phyloP scores from a whole-genome alignment of 371 early-diverging fungal species.

The Blakeslea trispora region DNA sequence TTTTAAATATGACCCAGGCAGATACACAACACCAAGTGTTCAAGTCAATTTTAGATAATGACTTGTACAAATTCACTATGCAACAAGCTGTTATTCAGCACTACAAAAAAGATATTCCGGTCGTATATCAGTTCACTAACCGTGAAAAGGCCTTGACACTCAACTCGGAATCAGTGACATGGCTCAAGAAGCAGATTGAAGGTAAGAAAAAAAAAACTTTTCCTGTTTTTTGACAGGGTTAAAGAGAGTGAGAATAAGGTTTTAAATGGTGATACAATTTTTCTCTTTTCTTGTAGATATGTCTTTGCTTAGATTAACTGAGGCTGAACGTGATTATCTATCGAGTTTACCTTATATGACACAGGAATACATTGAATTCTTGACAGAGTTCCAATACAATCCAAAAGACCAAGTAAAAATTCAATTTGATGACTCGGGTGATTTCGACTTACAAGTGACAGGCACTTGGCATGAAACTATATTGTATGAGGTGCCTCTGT shows the following conservation, averaged over 20 bases:
- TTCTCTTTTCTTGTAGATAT: constrained; percentile 26
- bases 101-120: constrained; percentile 65
- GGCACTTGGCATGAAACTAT: constrained; percentile 77
- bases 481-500: constrained; percentile 74
- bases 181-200: constrained; percentile 50
- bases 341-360: constrained; percentile 53
- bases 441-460: constrained; percentile 50
- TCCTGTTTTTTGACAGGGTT: neutral
- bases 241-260: neutral
- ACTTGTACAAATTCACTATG: constrained; percentile 84
- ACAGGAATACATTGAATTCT: constrained; percentile 58
- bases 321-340: constrained; percentile 59
- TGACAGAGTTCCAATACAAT: constrained; percentile 58
- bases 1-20: too few relatives aligned
- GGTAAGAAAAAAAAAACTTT: constrained; percentile 31
- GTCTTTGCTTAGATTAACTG: constrained; percentile 42
- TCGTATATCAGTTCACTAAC: constrained; percentile 72
- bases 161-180: constrained; percentile 47
- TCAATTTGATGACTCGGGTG: constrained; percentile 27
- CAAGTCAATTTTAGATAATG: constrained; percentile 70
- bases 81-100: constrained; percentile 75
- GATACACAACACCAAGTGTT: constrained; percentile 29
- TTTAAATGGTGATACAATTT: neutral
- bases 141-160: constrained; percentile 51
- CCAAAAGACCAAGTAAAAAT: constrained; percentile 60